phyloP scores from a whole-genome alignment of 768 basidiomycete genomes.

The Porpolomopsis calyptriformis region DNA sequence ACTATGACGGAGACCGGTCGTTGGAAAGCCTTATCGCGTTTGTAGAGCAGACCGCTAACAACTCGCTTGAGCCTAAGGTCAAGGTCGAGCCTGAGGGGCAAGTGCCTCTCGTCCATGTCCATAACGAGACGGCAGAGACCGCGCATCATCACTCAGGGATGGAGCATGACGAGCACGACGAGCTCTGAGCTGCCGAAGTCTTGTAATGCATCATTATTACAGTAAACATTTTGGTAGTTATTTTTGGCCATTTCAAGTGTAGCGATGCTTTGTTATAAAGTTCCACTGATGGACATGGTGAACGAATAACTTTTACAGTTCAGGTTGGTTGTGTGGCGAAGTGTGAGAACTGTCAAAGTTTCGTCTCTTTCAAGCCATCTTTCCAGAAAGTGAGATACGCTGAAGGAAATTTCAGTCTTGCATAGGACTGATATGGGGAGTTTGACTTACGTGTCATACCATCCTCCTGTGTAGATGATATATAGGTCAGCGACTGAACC shows the following conservation, averaged over 20 bases:
- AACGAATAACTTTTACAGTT: not conserved
- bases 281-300: not conserved
- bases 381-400: constrained; percentile 96
- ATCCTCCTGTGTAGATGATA: constrained; percentile 43
- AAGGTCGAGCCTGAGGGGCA: constrained; percentile 24
- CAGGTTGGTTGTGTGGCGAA: too few species aligned
- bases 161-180: constrained; percentile 29
- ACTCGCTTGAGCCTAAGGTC: constrained; percentile 36
- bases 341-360: constrained; percentile 35
- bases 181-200: constrained; percentile 27
- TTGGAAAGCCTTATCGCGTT: constrained; percentile 79
- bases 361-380: constrained; percentile 77
- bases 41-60: constrained; percentile 72
- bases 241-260: not conserved
- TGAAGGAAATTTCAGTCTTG: constrained; percentile 18
- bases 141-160: not conserved
- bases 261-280: not conserved
- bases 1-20: constrained; percentile 88
- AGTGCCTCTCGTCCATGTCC: constrained; percentile 20
- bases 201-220: too few species aligned
- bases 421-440: constrained; percentile 1
- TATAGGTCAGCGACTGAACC: not conserved
- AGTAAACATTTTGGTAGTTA: too few species aligned
- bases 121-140: constrained; percentile 10
- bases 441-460: constrained; percentile 61